Conservation (phyloP, 768 basidiomycete species). For the Hebeloma cylindrosporum region DNA sequence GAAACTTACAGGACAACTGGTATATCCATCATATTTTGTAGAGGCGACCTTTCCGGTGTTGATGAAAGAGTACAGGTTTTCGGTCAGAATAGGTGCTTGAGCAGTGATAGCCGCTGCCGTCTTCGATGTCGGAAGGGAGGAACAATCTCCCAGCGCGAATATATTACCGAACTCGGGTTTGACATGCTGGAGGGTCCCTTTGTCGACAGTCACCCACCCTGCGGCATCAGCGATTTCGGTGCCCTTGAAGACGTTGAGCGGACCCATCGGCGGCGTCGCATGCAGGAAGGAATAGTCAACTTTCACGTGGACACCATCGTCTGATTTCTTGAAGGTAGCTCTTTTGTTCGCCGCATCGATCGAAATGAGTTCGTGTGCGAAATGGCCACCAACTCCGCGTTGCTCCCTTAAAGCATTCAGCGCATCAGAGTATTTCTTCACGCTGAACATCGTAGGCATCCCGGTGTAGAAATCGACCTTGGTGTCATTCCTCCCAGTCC, state of each 20-base stretch:
- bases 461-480: slow-evolving; percentile 83
- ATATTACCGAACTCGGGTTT: slow-evolving; percentile 82
- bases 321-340: slow-evolving; percentile 77
- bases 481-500: slow-evolving; percentile 57
- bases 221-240: slow-evolving; percentile 76
- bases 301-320: slow-evolving; percentile 66
- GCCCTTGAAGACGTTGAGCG: slow-evolving; percentile 74
- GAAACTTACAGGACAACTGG: slow-evolving; percentile 75
- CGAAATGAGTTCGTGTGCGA: slow-evolving; percentile 79
- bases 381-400: slow-evolving; percentile 78
- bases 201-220: slow-evolving; percentile 90
- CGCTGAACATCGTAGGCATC: slow-evolving; percentile 94
- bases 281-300: slow-evolving; percentile 84
- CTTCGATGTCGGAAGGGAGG: slow-evolving; percentile 91
- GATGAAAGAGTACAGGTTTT: slow-evolving; percentile 80
- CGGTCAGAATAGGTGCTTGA: slow-evolving; percentile 86
- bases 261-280: slow-evolving; percentile 91
- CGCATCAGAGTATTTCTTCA: slow-evolving; percentile 93
- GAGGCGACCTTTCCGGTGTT: slow-evolving; percentile 67
- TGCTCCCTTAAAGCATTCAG: slow-evolving; percentile 73
- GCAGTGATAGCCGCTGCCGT: slow-evolving; percentile 93
- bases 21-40: slow-evolving; percentile 86
- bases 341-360: slow-evolving; percentile 69
- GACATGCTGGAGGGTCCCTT: slow-evolving; percentile 76
- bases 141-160: slow-evolving; percentile 91